Conservation (phyloP, 192 early-diverging fungal genomes). For the Entomortierella parvispora region DNA sequence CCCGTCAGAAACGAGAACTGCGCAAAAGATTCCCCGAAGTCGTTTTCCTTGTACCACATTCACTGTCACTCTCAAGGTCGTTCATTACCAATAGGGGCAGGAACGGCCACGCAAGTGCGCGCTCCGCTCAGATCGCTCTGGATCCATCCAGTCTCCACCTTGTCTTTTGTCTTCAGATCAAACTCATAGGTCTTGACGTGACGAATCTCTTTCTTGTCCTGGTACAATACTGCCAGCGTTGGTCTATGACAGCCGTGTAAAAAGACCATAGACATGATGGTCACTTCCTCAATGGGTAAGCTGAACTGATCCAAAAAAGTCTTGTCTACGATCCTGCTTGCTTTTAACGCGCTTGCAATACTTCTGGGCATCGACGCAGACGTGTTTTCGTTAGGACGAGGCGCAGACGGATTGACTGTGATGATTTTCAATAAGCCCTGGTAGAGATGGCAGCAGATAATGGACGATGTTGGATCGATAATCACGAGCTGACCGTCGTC, state of each 20-base stretch:
- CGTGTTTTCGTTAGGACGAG: slow-evolving; percentile 4
- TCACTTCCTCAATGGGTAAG: slow-evolving; percentile 60
- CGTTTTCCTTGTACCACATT: no score
- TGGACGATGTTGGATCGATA: slow-evolving; percentile 64
- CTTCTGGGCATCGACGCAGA: no score
- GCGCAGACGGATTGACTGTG: slow-evolving; percentile 53
- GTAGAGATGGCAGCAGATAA: slow-evolving; percentile 71
- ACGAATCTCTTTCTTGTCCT: slow-evolving; percentile 61
- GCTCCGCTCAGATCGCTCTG: slow-evolving; percentile 60
- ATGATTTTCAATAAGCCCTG: slow-evolving; percentile 77
- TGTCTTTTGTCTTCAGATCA: slow-evolving; percentile 58
- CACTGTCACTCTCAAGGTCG: no score
- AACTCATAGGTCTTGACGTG: slow-evolving; percentile 69
- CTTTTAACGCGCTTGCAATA: no score
- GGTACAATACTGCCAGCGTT: slow-evolving; percentile 66
- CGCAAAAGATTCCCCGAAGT: no score
- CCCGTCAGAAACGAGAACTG: no score
- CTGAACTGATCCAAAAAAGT: slow-evolving; percentile 11
- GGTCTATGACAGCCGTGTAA: slow-evolving; percentile 46
- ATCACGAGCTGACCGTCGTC: slow-evolving; percentile 63
- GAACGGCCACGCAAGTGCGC: slow-evolving; percentile 68
- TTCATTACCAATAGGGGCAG: slow-evolving; percentile 47
- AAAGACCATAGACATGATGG: slow-evolving; percentile 62
- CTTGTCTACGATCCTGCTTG: background rate
- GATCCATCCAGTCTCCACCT: slow-evolving; percentile 36